Evolutionary conservation across 2,329 filamentous ascomycete species (phyloP), one percentile per base, ranked within the genome.

Genomic region (Salinomyces thailandicus): DNA sequence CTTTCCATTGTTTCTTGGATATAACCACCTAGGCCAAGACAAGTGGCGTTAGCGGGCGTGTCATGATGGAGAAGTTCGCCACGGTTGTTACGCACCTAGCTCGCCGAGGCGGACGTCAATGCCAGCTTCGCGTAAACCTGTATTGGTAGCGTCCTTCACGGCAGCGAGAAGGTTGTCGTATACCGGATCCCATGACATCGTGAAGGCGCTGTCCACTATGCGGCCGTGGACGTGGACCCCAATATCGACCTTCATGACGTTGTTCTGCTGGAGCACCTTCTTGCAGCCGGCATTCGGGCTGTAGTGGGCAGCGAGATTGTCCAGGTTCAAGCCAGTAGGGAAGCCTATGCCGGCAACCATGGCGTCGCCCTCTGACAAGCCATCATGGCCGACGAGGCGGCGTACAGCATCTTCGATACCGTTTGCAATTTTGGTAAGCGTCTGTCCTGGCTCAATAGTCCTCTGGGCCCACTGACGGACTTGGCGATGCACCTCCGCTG

Each of bases 1-100:
- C 82, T 87, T 64, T 93, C 86, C 85, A 93, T 93, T 18, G 81
- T 75, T 62, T 93, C 85, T 62, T 93, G 86, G 51, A 93, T 89
- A 13, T 76, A 71, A 7, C n/a, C n/a, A n/a, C n/a, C n/a, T n/a
- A n/a, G n/a, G n/a, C n/a, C n/a, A n/a, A n/a, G n/a, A n/a, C n/a
- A n/a, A n/a, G n/a, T n/a, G n/a, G n/a, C n/a, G n/a, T n/a, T n/a
- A n/a, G n/a, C n/a, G n/a, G n/a, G n/a, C n/a, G n/a, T n/a, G n/a
- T n/a, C n/a, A n/a, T n/a, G n/a, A n/a, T n/a, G n/a, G n/a, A n/a
- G n/a, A n/a, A n/a, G n/a, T n/a, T n/a, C n/a, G n/a, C n/a, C n/a
- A n/a, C n/a, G n/a, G n/a, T n/a, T n/a, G n/a, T n/a, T n/a, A n/a
- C n/a, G 75, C 81, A 42, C 86, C 84, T 45, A 93, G 83, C 53